These are phyloP conservation scores for Podila epigama DNA, from an alignment of 192 early-diverging fungal species.

Conservation along the genomic window DNA sequence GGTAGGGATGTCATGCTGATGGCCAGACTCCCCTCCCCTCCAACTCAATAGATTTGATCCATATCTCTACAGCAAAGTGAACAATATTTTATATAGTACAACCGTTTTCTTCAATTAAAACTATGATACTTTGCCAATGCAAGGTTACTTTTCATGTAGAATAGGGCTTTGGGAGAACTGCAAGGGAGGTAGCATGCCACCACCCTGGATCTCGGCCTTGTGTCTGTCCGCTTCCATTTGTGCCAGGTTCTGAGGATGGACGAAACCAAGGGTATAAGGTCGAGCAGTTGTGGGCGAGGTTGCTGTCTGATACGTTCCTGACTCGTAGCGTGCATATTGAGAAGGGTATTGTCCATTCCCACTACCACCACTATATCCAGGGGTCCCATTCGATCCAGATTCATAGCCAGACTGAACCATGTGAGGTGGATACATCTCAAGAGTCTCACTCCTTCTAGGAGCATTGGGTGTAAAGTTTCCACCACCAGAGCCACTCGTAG, in stretches of 20 bases:
- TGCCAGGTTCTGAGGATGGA: conserved; percentile 23
- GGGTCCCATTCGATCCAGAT: background rate
- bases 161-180: conserved; percentile 41
- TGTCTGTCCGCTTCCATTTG: conserved; percentile 31
- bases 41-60: background rate
- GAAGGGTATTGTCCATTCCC: conserved; percentile 7
- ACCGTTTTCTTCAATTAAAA: too few relatives aligned
- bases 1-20: conserved; percentile 43
- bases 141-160: conserved; percentile 27
- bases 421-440: conserved; percentile 19
- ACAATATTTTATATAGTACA: background rate
- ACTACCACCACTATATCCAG: background rate
- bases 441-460: conserved; percentile 20
- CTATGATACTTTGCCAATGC: background rate
- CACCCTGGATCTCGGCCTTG: conserved; percentile 18
- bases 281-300: conserved; percentile 3
- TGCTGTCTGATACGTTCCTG: conserved; percentile 15
- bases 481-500: background rate
- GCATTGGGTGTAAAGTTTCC: background rate
- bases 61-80: background rate
- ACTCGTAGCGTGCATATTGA: conserved; percentile 10
- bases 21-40: conserved; percentile 9
- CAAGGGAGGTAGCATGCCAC: conserved; percentile 15
- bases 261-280: conserved; percentile 34
- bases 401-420: conserved; percentile 9